Evolutionary conservation across 495 filamentous ascomycete species (phyloP).

Genomic region (Neurospora sp.): DNA sequence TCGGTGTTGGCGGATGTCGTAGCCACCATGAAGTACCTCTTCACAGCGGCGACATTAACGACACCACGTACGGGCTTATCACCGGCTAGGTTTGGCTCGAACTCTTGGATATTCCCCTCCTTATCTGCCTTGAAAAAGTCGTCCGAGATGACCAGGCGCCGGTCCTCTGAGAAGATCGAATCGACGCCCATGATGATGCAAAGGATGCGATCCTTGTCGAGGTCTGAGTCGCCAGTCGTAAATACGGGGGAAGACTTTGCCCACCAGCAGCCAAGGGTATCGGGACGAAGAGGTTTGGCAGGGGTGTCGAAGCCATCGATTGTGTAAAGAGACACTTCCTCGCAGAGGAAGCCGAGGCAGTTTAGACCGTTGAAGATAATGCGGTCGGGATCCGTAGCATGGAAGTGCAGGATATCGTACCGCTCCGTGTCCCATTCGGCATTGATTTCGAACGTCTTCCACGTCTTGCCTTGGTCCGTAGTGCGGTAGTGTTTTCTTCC

Average conservation of each 20-base stretch:
- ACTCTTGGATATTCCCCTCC: conserved; percentile 37
- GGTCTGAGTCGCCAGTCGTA: conserved; percentile 46
- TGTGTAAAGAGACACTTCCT: conserved; percentile 63
- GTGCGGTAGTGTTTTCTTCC: conserved; percentile 69
- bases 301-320: conserved; percentile 65
- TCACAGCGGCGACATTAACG: conserved; percentile 65
- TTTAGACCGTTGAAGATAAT: conserved; percentile 69
- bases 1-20: conserved; percentile 66
- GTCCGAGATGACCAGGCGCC: conserved; percentile 69
- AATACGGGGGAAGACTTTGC: conserved; percentile 67
- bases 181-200: conserved; percentile 65
- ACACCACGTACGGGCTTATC: conserved; percentile 64
- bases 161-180: conserved; percentile 50
- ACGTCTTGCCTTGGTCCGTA: conserved; percentile 64
- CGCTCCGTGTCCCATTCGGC: conserved; percentile 31
- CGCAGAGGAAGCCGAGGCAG: conserved; percentile 48
- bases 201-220: conserved; percentile 55
- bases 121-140: conserved; percentile 54
- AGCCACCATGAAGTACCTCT: conserved; percentile 76
- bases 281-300: conserved; percentile 48
- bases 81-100: conserved; percentile 65
- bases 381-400: conserved; percentile 68
- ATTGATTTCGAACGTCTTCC: conserved; percentile 58
- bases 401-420: conserved; percentile 55
- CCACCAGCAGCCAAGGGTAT: conserved; percentile 69